Evolutionary conservation across 2,329 filamentous ascomycete species (phyloP), one percentile per base, ranked within the genome.

Genomic region (Xylariaceae sp.): DNA sequence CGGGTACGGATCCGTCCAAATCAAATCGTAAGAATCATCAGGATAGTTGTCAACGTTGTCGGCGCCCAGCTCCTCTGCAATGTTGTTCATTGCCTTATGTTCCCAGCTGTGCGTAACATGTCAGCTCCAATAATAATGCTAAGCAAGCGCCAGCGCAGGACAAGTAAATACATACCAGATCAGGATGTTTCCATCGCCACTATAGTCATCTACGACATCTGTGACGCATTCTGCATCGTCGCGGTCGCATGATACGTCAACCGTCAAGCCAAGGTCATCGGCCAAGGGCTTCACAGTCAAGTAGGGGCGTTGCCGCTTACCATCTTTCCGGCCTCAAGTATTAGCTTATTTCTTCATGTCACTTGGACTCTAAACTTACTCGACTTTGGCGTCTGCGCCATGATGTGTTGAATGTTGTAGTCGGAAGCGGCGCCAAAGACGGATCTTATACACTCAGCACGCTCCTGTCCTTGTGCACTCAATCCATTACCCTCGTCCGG

Each of bases 211-310:
- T 1, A 82, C 69, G 0, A 64, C 64, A 4, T 76, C 58, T 17
- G 65, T 64, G 15, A 82, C 79, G 44, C 79, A 81, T 4, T 69
- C 59, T 4, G 64, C 49, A 46, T 83, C 74, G 44, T 79, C 73
- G 12, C 77, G 70, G 42, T 74, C 69, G 52, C 78, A 82, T 1
- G 71, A 73, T 0, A 60, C 71, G 53, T 83, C 75, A 12, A 82
- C 69, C 0, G 61, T 65, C 4, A 82, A 58, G 3, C 73, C 75
- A 2, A 83, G 66, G 36, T 81, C 76, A 2, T 61, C 53, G 0
- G 79, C 73, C 0, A 83, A 60, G 0, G 78, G 79, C 42, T 67
- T 50, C 9, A 83, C 78, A 0, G 79, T 83, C 38, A 76, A 64
- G 26, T 72, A 72, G 0, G 79, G 77, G 2, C 79, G 71, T 37